These are phyloP conservation scores for Macroventuria anomochaeta DNA, from an alignment of 2,329 filamentous ascomycete genomes.

Conservation along the genomic window DNA sequence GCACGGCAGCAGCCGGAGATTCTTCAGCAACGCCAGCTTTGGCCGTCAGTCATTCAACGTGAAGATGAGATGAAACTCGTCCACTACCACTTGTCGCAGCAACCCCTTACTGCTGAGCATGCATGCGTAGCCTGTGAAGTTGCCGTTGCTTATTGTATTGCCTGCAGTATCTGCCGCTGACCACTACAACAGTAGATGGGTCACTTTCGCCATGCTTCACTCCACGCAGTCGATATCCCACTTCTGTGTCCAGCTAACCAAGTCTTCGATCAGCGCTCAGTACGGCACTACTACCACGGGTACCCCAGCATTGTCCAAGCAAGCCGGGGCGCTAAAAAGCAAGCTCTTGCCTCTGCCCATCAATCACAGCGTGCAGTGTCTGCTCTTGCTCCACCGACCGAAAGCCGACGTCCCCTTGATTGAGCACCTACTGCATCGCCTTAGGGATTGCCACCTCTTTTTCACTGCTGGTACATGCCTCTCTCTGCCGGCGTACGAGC, in stretches of 20 bases:
- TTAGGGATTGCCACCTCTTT: neutral
- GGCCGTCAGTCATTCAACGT: neutral
- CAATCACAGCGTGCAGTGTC: conserved; percentile 20
- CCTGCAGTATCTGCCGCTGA: conserved; percentile 22
- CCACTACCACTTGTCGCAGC: neutral
- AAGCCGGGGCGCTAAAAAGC: conserved; percentile 26
- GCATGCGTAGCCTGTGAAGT: neutral
- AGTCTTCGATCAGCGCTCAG: conserved; percentile 19
- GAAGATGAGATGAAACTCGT: neutral
- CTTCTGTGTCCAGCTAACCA: conserved; percentile 10
- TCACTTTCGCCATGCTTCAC: conserved; percentile 16
- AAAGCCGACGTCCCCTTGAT: conserved; percentile 15
- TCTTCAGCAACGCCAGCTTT: neutral
- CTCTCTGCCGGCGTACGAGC: neutral
- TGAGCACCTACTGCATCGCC: conserved; percentile 6
- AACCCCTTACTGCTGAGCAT: neutral
- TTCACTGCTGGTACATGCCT: neutral
- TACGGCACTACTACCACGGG: conserved; percentile 31
- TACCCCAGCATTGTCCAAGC: conserved; percentile 1
- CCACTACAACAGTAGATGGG: conserved; percentile 18
- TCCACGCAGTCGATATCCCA: neutral
- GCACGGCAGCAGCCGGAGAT: neutral
- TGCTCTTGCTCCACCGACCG: conserved; percentile 18
- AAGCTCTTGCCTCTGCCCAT: conserved; percentile 31
- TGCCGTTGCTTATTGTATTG: conserved; percentile 5